Conservation (phyloP, 73 alveolate genomes). For the Stentor roeselii region DNA sequence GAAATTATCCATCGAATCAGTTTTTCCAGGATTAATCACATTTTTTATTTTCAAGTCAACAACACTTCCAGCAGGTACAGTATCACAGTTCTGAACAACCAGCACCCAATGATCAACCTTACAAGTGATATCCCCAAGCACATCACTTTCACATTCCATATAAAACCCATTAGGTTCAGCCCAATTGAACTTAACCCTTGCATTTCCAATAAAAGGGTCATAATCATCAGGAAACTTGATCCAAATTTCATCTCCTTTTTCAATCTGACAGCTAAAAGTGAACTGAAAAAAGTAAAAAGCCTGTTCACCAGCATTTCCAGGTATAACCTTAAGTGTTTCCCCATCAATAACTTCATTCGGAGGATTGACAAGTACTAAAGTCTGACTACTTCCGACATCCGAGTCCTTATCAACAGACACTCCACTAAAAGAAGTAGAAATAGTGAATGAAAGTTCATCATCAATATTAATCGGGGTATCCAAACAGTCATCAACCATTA, state of each 20-base stretch:
- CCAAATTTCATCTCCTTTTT: background rate
- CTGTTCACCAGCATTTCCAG: background rate
- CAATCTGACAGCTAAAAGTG: background rate
- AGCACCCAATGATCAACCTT: background rate
- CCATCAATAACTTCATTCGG: background rate
- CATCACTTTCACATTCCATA: background rate
- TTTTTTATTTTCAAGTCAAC: background rate
- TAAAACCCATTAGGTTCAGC: background rate
- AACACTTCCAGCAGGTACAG: background rate
- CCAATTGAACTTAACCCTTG: background rate
- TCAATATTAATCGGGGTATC: background rate
- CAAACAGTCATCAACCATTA: background rate
- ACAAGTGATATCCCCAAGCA: background rate
- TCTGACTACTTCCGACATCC: background rate
- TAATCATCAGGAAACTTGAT: background rate
- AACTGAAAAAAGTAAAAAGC: background rate
- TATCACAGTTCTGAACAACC: background rate
- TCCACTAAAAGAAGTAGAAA: background rate
- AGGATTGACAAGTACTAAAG: background rate
- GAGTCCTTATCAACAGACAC: background rate
- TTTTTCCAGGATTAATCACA: background rate
- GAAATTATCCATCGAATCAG: background rate
- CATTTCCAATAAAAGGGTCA: conserved; percentile 21
- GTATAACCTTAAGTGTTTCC: background rate
- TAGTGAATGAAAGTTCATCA: background rate